phyloP scores from a whole-genome alignment of 495 filamentous ascomycete species.

The Penicillium mononematosum region DNA sequence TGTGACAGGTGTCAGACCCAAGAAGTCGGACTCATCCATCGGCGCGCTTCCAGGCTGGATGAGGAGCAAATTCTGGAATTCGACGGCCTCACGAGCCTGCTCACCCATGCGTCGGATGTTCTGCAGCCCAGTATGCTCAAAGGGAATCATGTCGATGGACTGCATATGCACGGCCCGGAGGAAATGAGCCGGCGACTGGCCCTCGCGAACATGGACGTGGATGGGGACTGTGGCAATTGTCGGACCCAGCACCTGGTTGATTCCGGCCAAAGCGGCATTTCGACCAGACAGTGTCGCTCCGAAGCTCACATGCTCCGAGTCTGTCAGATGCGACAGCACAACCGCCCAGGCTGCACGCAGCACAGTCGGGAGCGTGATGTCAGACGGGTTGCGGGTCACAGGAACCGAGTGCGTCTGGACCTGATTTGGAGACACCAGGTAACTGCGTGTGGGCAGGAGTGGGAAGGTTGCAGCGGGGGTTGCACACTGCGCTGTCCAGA shows the following conservation, averaged over 20 bases:
- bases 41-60: slow-evolving; percentile 7
- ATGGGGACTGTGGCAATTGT: slow-evolving; percentile 50
- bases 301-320: slow-evolving; percentile 33
- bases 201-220: slow-evolving; percentile 34
- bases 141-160: slow-evolving; percentile 35
- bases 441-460: too few relatives aligned
- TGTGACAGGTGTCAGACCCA: slow-evolving; percentile 47
- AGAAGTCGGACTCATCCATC: slow-evolving; percentile 50
- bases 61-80: background rate
- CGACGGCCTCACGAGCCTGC: too few relatives aligned
- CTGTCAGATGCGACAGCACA: slow-evolving; percentile 28
- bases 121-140: slow-evolving; percentile 46
- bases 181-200: slow-evolving; percentile 25
- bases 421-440: too few relatives aligned
- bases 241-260: slow-evolving; percentile 34
- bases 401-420: too few relatives aligned
- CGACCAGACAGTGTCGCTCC: slow-evolving; percentile 35
- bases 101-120: slow-evolving; percentile 50
- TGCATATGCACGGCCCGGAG: slow-evolving; percentile 41
- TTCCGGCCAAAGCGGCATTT: slow-evolving; percentile 30
- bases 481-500: background rate
- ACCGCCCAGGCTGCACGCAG: slow-evolving; percentile 39
- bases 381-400: too few relatives aligned
- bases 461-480: too few relatives aligned
- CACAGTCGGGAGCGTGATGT: slow-evolving; percentile 26